Percentiles rank a stretch among this genome's conserved stretches.
Evolutionary conservation across 768 basidiomycete genomes (phyloP).

Genomic region (Lanmaoa pseudosensibilis): DNA sequence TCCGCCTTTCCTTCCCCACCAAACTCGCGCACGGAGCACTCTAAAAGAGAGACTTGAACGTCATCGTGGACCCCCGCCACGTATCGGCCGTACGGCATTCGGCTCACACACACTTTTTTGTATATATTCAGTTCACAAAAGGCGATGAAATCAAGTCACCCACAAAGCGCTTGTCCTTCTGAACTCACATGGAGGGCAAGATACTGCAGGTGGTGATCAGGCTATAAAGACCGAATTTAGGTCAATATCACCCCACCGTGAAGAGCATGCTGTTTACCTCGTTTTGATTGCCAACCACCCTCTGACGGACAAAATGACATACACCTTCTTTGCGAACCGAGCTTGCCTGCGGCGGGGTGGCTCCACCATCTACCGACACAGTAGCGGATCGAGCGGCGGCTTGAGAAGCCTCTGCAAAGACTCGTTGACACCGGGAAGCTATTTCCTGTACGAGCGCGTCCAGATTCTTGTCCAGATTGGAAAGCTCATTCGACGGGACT

Average conservation of each 20-base stretch:
- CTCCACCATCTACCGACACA: conserved; percentile 35
- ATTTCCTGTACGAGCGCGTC: conserved; percentile 63
- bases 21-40: conserved; percentile 42
- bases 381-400: conserved; percentile 64
- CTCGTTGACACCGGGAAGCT: conserved; percentile 55
- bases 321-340: conserved; percentile 29
- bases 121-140: conserved; percentile 34
- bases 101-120: conserved; percentile 56
- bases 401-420: conserved; percentile 62
- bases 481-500: conserved; percentile 49
- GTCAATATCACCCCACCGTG: conserved; percentile 25
- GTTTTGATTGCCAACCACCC: conserved; percentile 45
- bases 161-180: conserved; percentile 46
- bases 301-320: conserved; percentile 51
- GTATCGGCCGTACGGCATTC: conserved; percentile 49
- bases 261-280: conserved; percentile 46
- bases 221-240: conserved; percentile 36
- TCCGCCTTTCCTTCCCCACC: conserved; percentile 33
- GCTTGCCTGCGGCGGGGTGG: conserved; percentile 32
- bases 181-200: conserved; percentile 47
- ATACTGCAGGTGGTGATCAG: conserved; percentile 50
- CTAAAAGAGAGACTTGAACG: conserved; percentile 49
- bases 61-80: conserved; percentile 39
- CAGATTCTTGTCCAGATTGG: conserved; percentile 66
- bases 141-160: conserved; percentile 34